Base-by-base conservation (phyloP, 805 yeast species). In the Schizosaccharomyces cryophilus region DNA sequence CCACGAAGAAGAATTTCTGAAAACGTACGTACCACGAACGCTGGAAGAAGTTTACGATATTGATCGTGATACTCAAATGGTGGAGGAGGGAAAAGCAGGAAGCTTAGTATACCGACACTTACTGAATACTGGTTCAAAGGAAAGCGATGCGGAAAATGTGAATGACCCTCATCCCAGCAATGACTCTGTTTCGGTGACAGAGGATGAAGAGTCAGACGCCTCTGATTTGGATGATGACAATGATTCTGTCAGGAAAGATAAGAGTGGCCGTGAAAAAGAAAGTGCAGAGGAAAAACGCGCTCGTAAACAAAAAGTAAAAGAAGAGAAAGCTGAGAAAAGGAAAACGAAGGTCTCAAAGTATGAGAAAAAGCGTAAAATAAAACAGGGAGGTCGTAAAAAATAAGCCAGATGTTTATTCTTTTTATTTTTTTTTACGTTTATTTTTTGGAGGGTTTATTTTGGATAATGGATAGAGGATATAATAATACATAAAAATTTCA, bases 1-100 rank as follows among this genome's bases (percentile, higher is more conserved):
- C 29, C 87, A 85, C 64, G 98, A 93, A 70, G 95, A 86, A 61
- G 81, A 93, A 5, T 93, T 93, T 71, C 75, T 98, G 69, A 80
- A 89, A 4, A 93, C 62, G 72, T 93, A 73, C 81, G 87, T 72
- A 80, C 90, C 73, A 68, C 89, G 69, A 86, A 93, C 69, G 61
- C 67, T 74, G 26, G 75, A 74, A 59, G 75, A 74, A 62, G 77
- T 74, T 2, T 74, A 72, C 61, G 78, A 74, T 62, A 64, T 71
- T 38, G 98, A 93, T 68, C 77, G 95, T 63, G 98, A 93, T 69
- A 87, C 85, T 66, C 68, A 68, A 54, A 64, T 65, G 54, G 68
- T 71, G 24, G 59, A 60, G n/a, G 80, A 81, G 63, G 96, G 96
- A 31, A 82, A 86, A 65, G 84, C 87, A 48, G 87, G 83, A 64